Conservation (phyloP, 441 rosid genomes). For the Sinapis alba region DNA sequence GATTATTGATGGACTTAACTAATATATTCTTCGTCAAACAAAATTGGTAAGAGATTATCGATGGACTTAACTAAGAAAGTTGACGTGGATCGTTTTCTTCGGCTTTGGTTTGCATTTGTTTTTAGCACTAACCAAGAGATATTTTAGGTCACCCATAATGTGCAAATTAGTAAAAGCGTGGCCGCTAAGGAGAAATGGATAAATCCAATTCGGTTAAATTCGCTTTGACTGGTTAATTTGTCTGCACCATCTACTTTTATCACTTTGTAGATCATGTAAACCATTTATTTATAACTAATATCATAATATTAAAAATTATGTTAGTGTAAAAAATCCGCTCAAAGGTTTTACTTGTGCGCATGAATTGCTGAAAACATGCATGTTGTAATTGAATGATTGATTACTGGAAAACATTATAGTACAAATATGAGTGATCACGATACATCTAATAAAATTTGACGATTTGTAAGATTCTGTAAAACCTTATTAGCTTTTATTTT, state of each 20-base stretch:
- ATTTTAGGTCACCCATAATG: conserved; percentile 1
- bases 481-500: too few species aligned
- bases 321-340: not conserved
- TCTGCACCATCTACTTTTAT: not conserved
- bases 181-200: not conserved
- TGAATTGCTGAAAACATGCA: not conserved
- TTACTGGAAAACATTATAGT: not conserved
- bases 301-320: not conserved
- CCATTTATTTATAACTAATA: not conserved
- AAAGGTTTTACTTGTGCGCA: not conserved
- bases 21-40: not conserved
- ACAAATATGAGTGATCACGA: not conserved
- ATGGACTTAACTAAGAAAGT: not conserved
- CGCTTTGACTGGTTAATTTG: not conserved
- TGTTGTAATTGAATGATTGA: not conserved
- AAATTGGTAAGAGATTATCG: not conserved
- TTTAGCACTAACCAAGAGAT: not conserved
- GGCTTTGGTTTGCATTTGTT: not conserved
- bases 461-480: not conserved
- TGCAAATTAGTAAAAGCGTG: not conserved
- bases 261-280: not conserved
- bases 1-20: not conserved
- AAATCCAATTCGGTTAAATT: not conserved
- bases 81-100: not conserved
- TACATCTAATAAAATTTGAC: not conserved